phyloP scores from a whole-genome alignment of 1,284 basidiomycete genomes.

The Ceratobasidium sp. region DNA sequence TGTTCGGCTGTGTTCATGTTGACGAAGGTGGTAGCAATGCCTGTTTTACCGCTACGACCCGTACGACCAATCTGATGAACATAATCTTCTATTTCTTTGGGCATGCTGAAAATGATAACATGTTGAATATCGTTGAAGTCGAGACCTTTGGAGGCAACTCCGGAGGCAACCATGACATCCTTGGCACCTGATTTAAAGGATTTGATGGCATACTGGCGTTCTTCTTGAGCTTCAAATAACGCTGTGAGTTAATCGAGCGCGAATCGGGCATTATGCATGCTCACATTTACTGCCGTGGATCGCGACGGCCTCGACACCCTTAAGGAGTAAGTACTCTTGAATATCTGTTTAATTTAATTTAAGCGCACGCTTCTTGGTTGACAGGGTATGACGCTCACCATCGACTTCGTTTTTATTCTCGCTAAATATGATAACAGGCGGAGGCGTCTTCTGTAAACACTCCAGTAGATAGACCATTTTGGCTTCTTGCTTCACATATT shows the following conservation, averaged over 20 bases:
- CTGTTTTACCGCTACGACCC: constrained; percentile 96
- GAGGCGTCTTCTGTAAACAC: constrained; percentile 97
- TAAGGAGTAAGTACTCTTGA: constrained; percentile 94
- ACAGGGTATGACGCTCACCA: constrained; percentile 58
- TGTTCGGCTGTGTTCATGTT: constrained; percentile 97
- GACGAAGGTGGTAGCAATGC: constrained; percentile 99
- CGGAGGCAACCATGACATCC: constrained; percentile 99
- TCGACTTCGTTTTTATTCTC: constrained; percentile 99
- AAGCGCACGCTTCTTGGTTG: background rate
- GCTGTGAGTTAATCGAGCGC: background rate
- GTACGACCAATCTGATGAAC: constrained; percentile 99
- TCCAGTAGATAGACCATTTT: constrained; percentile 99
- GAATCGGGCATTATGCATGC: constrained; percentile 45
- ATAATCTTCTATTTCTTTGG: constrained; percentile 98
- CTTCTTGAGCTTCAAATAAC: constrained; percentile 81
- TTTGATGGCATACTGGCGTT: constrained; percentile 97
- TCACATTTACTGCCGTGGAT: constrained; percentile 97
- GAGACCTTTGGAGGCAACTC: constrained; percentile 96
- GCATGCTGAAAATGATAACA: constrained; percentile 98
- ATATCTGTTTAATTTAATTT: constrained; percentile 71
- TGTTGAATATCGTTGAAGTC: constrained; percentile 99
- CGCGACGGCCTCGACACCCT: constrained; percentile 97
- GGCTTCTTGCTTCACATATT: constrained; percentile 98
- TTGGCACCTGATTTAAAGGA: constrained; percentile 96
- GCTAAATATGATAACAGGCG: constrained; percentile 97